These are phyloP conservation scores for Corrigiola litoralis DNA, from an alignment of 179 eudicot species.

Conservation along the genomic window DNA sequence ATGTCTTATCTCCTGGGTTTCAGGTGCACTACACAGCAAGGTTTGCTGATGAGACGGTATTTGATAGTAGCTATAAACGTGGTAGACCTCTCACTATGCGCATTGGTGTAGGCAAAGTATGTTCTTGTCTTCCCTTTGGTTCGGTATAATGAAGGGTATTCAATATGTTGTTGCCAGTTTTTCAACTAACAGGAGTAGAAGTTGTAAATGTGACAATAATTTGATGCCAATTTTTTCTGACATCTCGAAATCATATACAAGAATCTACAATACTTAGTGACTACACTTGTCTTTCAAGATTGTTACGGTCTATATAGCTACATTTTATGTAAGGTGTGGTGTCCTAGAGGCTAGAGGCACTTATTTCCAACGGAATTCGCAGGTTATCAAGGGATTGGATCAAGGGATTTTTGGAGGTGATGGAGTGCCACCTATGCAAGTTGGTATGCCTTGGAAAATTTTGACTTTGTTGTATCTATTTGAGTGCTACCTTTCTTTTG, in stretches of 20 bases:
- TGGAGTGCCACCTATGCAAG: conserved; percentile 89
- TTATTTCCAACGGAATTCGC: background rate
- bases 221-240: no score
- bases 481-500: background rate
- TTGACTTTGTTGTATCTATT: background rate
- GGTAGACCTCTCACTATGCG: conserved; percentile 90
- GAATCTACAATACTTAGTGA: no score
- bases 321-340: background rate
- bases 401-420: conserved; percentile 91
- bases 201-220: no score
- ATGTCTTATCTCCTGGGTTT: conserved; percentile 8
- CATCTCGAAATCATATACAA: no score
- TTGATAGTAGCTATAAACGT: conserved; percentile 91
- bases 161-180: no score
- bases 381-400: conserved; percentile 93
- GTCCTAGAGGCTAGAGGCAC: background rate
- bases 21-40: conserved; percentile 91
- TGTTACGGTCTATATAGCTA: no score
- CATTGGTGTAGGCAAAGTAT: conserved; percentile 80
- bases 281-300: no score
- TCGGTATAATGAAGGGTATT: no score
- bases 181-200: no score
- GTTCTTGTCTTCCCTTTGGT: conserved; percentile 8
- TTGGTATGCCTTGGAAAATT: conserved; percentile 42
- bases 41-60: conserved; percentile 76